Conservation (phyloP, 2,329 filamentous ascomycete species). For the Chaetomiaceae sp. region DNA sequence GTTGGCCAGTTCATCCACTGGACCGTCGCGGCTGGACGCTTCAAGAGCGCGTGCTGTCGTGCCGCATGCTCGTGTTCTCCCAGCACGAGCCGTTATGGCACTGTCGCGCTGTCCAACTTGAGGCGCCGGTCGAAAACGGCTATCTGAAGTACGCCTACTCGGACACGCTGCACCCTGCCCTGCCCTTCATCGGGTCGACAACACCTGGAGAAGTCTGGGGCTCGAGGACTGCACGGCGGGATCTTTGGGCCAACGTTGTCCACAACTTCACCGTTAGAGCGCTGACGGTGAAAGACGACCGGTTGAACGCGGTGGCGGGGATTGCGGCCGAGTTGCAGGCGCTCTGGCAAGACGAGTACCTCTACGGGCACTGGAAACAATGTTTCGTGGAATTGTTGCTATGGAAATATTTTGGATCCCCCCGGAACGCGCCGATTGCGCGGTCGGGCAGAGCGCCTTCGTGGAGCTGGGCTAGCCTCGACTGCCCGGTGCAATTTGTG, state of each 20-base stretch:
- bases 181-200: neutral
- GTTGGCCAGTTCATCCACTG: neutral
- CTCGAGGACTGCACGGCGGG: neutral
- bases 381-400: neutral
- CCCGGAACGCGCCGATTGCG: neutral
- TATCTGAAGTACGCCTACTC: neutral
- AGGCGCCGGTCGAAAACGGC: neutral
- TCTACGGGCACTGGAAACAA: neutral
- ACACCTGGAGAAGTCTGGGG: neutral
- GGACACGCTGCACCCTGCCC: neutral
- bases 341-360: neutral
- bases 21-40: neutral
- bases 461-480: neutral
- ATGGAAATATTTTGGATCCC: neutral
- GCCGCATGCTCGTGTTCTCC: neutral
- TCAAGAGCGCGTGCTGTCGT: neutral
- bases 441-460: neutral
- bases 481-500: neutral
- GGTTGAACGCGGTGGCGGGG: neutral
- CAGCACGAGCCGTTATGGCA: neutral
- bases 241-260: neutral
- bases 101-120: neutral
- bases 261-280: neutral
- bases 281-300: neutral
- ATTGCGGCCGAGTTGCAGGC: neutral